Evolutionary conservation across 225 moss, liverwort and hornwort species (phyloP), one percentile per base, ranked within the genome.

Genomic region (Lunularia cruciata): DNA sequence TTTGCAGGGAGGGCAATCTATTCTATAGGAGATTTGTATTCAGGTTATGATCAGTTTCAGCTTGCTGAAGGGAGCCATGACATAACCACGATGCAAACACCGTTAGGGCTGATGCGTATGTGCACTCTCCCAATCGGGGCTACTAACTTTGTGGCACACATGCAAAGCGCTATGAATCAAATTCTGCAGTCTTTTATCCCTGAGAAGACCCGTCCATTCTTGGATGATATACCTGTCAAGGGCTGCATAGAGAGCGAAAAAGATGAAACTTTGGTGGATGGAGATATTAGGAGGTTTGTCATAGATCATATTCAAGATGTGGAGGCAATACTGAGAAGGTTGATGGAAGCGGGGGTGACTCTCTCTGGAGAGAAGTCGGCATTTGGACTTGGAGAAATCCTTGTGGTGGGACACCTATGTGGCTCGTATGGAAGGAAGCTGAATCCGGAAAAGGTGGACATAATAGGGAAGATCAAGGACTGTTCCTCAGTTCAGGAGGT

Each of bases 41-140:
- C n/a, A n/a, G 48, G 65, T n/a, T 59, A 77, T 60, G 46, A 77
- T 37, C 57, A 67, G 37, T 78, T 74, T 38, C 60, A 78, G n/a
- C 26, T 78, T 20, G 36, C 73, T 55, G 25, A 6, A 6, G 53
- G 65, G 38, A 79, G 60, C 26, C 58, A 16, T 14, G 74, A 74
- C 65, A 16, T 70, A 12, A 79, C 70, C 7, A 74, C 58, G 31
- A 73, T 73, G 59, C 67, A 56, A 19, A 73, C 60, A 51, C 73
- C 68, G 19, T 54, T 71, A 19, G 67, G 72, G 0, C 30, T 73
- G 16, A 25, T 73, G 25, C 36, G 60, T 1, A 76, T 69, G 76
- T 76, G 65, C 27, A 40, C 56, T 1, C 31, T 72, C 8, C 60
- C 71, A 28, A 32, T 47, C 22, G 71, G 71, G 6, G 60, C 19